These are phyloP conservation scores for Lepidopterella palustris DNA, from an alignment of 495 filamentous ascomycete genomes.

Conservation along the genomic window DNA sequence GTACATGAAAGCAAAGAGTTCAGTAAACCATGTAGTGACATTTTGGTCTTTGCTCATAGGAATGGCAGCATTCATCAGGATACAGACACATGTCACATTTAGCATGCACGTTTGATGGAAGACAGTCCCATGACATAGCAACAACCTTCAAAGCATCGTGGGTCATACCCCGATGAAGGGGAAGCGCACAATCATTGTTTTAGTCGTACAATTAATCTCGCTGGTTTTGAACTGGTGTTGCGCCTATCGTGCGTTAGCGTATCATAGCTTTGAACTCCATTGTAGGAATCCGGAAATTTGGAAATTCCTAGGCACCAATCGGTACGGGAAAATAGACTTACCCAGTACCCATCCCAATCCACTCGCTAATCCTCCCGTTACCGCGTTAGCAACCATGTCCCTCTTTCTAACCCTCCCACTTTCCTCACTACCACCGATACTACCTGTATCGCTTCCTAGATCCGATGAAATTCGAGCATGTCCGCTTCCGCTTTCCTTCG, in stretches of 20 bases:
- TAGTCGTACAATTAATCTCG: not conserved
- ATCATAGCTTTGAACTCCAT: too few species aligned
- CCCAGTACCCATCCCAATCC: conserved; percentile 42
- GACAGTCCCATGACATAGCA: not conserved
- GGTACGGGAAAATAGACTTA: conserved; percentile 5
- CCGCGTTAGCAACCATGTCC: conserved; percentile 39
- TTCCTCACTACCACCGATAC: conserved; percentile 21
- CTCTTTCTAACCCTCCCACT: conserved; percentile 36
- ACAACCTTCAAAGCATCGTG: not conserved
- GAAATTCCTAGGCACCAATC: too few species aligned
- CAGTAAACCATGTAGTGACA: too few species aligned
- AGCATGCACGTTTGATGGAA: not conserved
- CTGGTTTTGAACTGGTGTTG: not conserved
- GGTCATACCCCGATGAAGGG: not conserved
- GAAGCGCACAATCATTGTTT: not conserved
- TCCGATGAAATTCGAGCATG: conserved; percentile 10
- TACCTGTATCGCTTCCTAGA: conserved; percentile 26
- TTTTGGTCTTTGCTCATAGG: too few species aligned
- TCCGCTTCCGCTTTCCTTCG: conserved; percentile 3
- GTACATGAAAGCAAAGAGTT: too few species aligned
- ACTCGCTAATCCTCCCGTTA: conserved; percentile 35
- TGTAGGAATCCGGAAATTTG: too few species aligned
- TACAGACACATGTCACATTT: too few species aligned
- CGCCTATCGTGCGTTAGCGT: not conserved
- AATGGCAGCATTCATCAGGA: too few species aligned